Evolutionary conservation across 2,329 filamentous ascomycete genomes (phyloP).

Genomic region (Epichloe baconii): DNA sequence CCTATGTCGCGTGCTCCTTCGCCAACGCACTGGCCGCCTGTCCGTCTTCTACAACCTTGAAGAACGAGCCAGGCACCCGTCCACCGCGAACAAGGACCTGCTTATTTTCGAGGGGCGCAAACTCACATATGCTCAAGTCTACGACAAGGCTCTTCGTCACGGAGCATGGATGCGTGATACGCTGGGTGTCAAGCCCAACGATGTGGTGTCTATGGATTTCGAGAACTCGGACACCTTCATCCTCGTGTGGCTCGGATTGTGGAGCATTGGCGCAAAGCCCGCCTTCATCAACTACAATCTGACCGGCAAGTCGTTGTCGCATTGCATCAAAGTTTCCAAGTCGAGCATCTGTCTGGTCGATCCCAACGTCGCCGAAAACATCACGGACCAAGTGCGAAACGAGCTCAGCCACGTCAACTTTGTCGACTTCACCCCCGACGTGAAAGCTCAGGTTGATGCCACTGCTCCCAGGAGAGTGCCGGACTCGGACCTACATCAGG

Average conservation of each 20-base stretch:
- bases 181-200: constrained; percentile 50
- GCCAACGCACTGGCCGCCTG: constrained; percentile 44
- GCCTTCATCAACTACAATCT: constrained; percentile 87
- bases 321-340: constrained; percentile 59
- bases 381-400: constrained; percentile 43
- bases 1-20: constrained; percentile 27
- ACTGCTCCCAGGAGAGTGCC: constrained; percentile 42
- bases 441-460: constrained; percentile 40
- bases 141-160: constrained; percentile 57
- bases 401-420: constrained; percentile 41
- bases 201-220: constrained; percentile 71
- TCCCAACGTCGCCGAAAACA: constrained; percentile 37
- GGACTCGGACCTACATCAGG: constrained; percentile 40
- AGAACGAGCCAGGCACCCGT: constrained; percentile 39
- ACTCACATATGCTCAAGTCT: constrained; percentile 66
- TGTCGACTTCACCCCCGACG: constrained; percentile 44
- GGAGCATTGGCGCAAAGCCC: constrained; percentile 70
- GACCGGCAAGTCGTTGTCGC: constrained; percentile 53
- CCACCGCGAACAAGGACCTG: constrained; percentile 41
- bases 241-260: constrained; percentile 64
- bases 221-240: constrained; percentile 71
- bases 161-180: constrained; percentile 59
- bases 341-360: constrained; percentile 60
- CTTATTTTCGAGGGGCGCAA: constrained; percentile 54
- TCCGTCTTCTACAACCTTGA: constrained; percentile 70